phyloP scores from a whole-genome alignment of 2,329 filamentous ascomycete genomes.

The Dactylellina haptotyla region DNA sequence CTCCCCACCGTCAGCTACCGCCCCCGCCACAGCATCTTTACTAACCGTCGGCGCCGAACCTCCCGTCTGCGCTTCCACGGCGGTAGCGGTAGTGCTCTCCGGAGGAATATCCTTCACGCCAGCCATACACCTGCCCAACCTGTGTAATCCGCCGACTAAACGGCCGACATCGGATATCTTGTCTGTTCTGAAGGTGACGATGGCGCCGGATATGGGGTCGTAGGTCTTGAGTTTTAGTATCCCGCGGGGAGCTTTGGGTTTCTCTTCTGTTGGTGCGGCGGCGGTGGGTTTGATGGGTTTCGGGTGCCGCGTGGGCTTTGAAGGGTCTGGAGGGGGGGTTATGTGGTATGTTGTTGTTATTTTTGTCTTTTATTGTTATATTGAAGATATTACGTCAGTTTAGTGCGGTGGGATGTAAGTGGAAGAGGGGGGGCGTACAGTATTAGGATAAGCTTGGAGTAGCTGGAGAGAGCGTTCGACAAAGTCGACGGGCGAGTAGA shows the following conservation, averaged over 20 bases:
- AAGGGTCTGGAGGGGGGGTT: conserved; percentile 59
- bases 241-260: conserved; percentile 74
- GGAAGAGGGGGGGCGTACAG: conserved; percentile 68
- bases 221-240: conserved; percentile 87
- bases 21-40: conserved; percentile 60
- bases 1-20: conserved; percentile 63
- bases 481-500: conserved; percentile 87
- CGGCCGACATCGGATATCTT: conserved; percentile 90
- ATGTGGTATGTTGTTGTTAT: conserved; percentile 91
- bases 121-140: conserved; percentile 72
- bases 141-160: conserved; percentile 79
- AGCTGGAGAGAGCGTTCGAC: conserved; percentile 86
- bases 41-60: conserved; percentile 52
- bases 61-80: conserved; percentile 64
- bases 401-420: background rate
- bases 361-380: conserved; percentile 71
- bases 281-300: conserved; percentile 80
- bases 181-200: conserved; percentile 89
- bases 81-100: conserved; percentile 65
- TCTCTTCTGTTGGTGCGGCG: conserved; percentile 81
- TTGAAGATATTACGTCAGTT: conserved; percentile 9
- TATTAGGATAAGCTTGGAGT: conserved; percentile 83
- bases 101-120: conserved; percentile 63
- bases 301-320: conserved; percentile 71
- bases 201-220: conserved; percentile 81